Percentiles rank a stretch among this genome's conserved stretches.
phyloP scores from a whole-genome alignment of 768 basidiomycete genomes.

The Candolleomyces efflorescens region DNA sequence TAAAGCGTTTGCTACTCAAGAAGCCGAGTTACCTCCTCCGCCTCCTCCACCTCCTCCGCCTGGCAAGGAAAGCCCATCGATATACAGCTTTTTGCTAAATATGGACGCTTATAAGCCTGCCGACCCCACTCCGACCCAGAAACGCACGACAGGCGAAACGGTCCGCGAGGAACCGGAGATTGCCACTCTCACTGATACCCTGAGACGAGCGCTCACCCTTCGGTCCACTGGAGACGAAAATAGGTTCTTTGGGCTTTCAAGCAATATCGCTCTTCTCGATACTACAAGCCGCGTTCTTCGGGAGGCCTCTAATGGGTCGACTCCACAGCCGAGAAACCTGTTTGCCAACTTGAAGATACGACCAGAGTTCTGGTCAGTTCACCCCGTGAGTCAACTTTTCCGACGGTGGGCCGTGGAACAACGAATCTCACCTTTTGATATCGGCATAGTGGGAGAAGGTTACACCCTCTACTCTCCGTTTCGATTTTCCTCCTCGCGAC shows the following conservation, averaged over 20 bases:
- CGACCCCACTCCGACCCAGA: neutral
- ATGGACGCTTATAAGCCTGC: too few relatives aligned
- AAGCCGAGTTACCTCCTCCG: neutral
- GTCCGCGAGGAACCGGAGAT: neutral
- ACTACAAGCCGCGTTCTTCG: neutral
- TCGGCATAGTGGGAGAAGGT: conserved; percentile 24
- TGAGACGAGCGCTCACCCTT: conserved; percentile 1
- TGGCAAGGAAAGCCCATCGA: too few relatives aligned
- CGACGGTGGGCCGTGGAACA: neutral
- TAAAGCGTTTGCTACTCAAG: neutral
- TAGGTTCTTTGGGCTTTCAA: conserved; percentile 9
- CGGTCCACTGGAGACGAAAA: neutral
- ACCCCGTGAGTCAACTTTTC: neutral
- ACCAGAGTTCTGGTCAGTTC: conserved; percentile 8
- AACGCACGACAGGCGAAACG: neutral
- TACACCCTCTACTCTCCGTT: conserved; percentile 11
- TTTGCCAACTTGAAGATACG: neutral
- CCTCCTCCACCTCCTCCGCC: neutral
- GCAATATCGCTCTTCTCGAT: neutral
- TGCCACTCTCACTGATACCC: neutral
- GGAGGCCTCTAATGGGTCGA: neutral
- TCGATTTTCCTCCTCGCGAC: conserved; percentile 35
- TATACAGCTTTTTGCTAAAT: too few relatives aligned
- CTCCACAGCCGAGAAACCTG: neutral
- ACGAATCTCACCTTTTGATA: neutral